Base-by-base conservation (phyloP, 1,284 basidiomycete genomes). In the Exsudoporus floridanus region DNA sequence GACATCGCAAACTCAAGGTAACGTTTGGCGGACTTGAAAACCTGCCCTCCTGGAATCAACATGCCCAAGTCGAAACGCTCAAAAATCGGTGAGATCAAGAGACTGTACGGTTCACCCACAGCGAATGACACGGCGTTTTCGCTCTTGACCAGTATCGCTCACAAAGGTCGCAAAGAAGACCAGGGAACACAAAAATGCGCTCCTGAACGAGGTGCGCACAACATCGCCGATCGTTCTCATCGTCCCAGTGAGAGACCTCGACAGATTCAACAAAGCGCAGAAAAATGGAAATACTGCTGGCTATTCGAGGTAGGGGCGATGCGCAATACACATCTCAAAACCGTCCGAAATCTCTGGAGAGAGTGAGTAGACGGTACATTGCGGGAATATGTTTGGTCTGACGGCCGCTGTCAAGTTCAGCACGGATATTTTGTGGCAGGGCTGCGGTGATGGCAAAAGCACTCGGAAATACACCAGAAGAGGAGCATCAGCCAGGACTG, bases 361-460 rank as follows among this genome's bases (percentile, higher is more conserved):
- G 92, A 90, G 90, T 92, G 60, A 54, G 88, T 76, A 13, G 30
- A 14, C 27, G 43, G 7, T 43, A 45, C 35, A 49, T 36, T 59
- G 23, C 28, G 18, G 12, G 25, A 28, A 36, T 16, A 1, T 35
- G 37, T 37, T 40, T 36, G 41, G 23, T 42, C 56, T 59, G 35
- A 67, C 50, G 16, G 14, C 7, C 14, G 10, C 35, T 10, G 43
- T 31, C 36, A 54, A 92, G 92, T 55, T 86, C 90, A 58, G 91
- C 89, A 40, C 83, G 94, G 61, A 88, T 99, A 76, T 96, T 96
- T 72, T 93, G 97, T 74, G 96, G 93, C 35, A 83, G 90, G 66
- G 88, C 90, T 59, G 89, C 92, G 33, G 92, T 99, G 40, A 93
- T 99, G 88, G 92, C 94, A 38, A 95, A 95, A 72, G 96, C 94